Base-by-base conservation (phyloP, 805 yeast genomes). In the Sugiyamaella qingdaonensis region DNA sequence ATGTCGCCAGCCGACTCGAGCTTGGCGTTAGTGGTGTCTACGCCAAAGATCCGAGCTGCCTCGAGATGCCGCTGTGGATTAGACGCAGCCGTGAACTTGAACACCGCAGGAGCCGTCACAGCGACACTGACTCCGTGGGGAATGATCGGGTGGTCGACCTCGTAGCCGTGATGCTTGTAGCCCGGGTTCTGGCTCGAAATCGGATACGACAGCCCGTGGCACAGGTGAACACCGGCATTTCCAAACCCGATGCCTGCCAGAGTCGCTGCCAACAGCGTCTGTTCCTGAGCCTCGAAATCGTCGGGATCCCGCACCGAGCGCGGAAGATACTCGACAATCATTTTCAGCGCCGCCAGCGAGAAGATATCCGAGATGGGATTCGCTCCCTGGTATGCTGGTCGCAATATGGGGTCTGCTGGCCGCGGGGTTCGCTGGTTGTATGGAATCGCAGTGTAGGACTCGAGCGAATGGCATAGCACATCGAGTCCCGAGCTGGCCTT, bases 91-190 rank as follows among this genome's bases (percentile, higher is more conserved):
- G 74, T 68, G 58, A 64, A 70, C 45, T 61, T 58, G 64, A 71
- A 71, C 14, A 74, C 78, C 31, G 74, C 70, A 3, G 78, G 78
- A n/a, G 76, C 67, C 8, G 76, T 68, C 8, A 74, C 74, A 13
- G 77, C 77, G 16, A 74, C 77, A 43, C 71, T 65, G 32, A 74
- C 76, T 33, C 78, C 78, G 53, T 74, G 78, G 10, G 78, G 78
- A 46, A 74, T 65, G 48, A 69, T 72, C 48, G 72, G 70, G 59
- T 67, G 73, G 58, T 64, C 76, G 45, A 67, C 75, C 55, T 58
- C 64, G 59, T 70, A 71, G 31, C 72, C 73, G 10, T 64, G 59
- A 51, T 71, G 74, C 54, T 61, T 62, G 58, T 71, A 71, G 7
- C 63, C 61, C 46, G 61, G 65, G 58, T 71, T 71, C 63, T 70